Evolutionary conservation across 1,139 yeast genomes (phyloP).

Genomic region (Zygosaccharomyces pseudobailii): DNA sequence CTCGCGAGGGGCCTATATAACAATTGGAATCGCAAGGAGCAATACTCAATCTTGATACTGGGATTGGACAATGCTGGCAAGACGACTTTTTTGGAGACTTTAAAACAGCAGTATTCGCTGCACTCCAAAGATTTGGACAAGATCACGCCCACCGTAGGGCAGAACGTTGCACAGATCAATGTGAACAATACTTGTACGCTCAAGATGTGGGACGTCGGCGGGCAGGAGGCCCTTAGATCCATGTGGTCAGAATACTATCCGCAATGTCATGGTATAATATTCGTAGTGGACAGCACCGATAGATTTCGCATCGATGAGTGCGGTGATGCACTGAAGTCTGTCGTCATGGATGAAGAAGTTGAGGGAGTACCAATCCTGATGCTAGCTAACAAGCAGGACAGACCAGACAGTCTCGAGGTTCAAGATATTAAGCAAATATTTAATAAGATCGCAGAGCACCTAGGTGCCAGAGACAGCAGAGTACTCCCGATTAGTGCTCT

Average conservation of each 20-base stretch:
- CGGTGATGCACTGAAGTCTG: conserved; percentile 41
- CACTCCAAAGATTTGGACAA: conserved; percentile 36
- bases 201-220: conserved; percentile 95
- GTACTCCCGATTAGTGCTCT: conserved; percentile 86
- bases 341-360: conserved; percentile 48
- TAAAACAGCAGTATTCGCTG: conserved; percentile 48
- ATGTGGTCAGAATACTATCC: conserved; percentile 86
- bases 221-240: conserved; percentile 74
- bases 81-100: conserved; percentile 69
- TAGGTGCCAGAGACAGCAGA: conserved; percentile 87
- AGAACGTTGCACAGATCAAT: conserved; percentile 55
- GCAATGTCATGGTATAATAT: conserved; percentile 86
- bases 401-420: conserved; percentile 76
- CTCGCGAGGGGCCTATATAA: conserved; percentile 56
- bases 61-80: conserved; percentile 97
- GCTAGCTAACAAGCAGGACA: conserved; percentile 94
- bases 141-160: conserved; percentile 70
- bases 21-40: conserved; percentile 54
- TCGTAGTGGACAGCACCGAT: conserved; percentile 89
- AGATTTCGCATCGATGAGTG: conserved; percentile 80
- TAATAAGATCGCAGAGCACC: conserved; percentile 70
- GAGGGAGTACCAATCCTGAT: conserved; percentile 84
- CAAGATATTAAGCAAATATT: conserved; percentile 75
- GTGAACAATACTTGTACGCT: conserved; percentile 47
- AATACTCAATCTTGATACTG: conserved; percentile 69